Percentiles rank a stretch among this genome's conserved stretches.
These are phyloP conservation scores for Tetraselmis chui DNA, from an alignment of 139 green algal genomes.

Conservation along the genomic window DNA sequence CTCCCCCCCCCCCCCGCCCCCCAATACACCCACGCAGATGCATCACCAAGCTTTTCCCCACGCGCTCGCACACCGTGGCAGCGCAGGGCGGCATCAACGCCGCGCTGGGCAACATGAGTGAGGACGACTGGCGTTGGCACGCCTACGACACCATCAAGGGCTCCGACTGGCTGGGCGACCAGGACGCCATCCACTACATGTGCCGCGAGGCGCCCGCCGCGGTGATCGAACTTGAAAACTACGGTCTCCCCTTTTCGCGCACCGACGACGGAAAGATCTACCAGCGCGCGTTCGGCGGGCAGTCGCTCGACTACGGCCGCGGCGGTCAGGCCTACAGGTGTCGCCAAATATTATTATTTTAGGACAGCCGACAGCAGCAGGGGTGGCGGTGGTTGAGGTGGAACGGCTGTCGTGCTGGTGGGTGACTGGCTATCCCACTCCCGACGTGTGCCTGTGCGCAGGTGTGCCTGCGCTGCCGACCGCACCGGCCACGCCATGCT, in stretches of 20 bases:
- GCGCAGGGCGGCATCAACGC: conserved; percentile 99
- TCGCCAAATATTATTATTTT: neutral
- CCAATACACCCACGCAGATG: conserved; percentile 45
- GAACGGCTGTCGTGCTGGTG: too few species aligned
- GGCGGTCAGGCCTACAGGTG: conserved; percentile 81
- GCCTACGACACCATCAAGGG: conserved; percentile 99
- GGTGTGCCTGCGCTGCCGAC: conserved; percentile 81
- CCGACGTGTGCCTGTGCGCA: too few species aligned
- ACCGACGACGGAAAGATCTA: conserved; percentile 99
- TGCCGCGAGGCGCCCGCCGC: conserved; percentile 90
- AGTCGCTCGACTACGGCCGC: conserved; percentile 84
- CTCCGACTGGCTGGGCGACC: conserved; percentile 95
- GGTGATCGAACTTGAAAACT: conserved; percentile 98
- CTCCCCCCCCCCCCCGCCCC: too few species aligned
- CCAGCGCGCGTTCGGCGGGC: conserved; percentile 94
- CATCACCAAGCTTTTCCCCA: conserved; percentile 99
- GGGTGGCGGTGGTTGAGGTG: neutral
- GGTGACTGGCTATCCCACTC: too few species aligned
- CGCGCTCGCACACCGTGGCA: conserved; percentile 95
- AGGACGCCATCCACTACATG: conserved; percentile 80
- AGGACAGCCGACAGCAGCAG: neutral
- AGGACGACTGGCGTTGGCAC: conserved; percentile 99
- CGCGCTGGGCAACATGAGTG: conserved; percentile 95
- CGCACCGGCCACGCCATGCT: conserved; percentile 98
- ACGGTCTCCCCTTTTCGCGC: conserved; percentile 94